Conservation (phyloP, 2,329 filamentous ascomycete species). For the Mycosphaerelloides madeirae region DNA sequence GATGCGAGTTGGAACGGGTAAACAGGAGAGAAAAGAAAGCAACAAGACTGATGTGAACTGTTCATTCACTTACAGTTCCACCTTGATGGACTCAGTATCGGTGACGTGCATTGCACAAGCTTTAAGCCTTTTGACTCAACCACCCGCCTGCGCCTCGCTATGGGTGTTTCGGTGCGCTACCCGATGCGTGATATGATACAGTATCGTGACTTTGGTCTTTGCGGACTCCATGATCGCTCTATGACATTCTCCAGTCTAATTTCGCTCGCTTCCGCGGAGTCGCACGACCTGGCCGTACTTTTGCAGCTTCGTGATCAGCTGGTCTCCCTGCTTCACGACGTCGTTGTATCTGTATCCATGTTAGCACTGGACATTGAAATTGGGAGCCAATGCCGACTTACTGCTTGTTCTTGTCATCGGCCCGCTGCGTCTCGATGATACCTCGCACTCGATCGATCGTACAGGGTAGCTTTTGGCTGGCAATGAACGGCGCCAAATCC, state of each 20-base stretch:
- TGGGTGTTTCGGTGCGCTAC: not conserved
- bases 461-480: slow-evolving; percentile 86
- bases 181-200: not conserved
- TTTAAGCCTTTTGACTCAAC: not conserved
- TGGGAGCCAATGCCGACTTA: slow-evolving; percentile 27
- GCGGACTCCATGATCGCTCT: not conserved
- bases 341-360: slow-evolving; percentile 65
- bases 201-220: not conserved
- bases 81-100: slow-evolving; percentile 4
- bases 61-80: not conserved
- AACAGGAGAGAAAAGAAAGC: too few relatives aligned
- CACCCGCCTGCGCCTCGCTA: not conserved
- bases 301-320: slow-evolving; percentile 96
- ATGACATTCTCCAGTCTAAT: slow-evolving; percentile 42
- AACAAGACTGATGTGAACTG: not conserved
- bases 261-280: slow-evolving; percentile 88
- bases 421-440: slow-evolving; percentile 95
- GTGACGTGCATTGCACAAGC: not conserved
- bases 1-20: too few relatives aligned
- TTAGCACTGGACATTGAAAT: not conserved
- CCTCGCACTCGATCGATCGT: slow-evolving; percentile 96
- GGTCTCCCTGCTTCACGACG: slow-evolving; percentile 94
- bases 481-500: slow-evolving; percentile 95
- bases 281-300: slow-evolving; percentile 98
- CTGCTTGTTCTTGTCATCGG: slow-evolving; percentile 99